Evolutionary conservation across 768 basidiomycete species (phyloP).

Genomic region (Agaricus blazei): DNA sequence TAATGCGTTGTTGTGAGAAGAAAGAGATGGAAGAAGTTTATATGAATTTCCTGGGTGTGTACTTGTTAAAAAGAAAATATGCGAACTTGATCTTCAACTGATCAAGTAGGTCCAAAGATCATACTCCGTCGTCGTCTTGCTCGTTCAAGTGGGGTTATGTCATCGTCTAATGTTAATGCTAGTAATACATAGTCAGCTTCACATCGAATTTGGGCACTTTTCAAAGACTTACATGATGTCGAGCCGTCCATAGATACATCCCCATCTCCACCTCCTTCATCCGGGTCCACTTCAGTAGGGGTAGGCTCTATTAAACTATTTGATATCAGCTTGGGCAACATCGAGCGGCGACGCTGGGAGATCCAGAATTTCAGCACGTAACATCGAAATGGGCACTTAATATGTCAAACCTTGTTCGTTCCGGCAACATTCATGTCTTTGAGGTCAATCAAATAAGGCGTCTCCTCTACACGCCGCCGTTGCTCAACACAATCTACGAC

Average conservation of each 20-base stretch:
- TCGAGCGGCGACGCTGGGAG: slow-evolving; percentile 63
- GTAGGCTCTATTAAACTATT: slow-evolving; percentile 16
- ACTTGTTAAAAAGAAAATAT: no score
- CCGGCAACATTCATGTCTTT: slow-evolving; percentile 55
- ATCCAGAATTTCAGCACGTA: slow-evolving; percentile 5
- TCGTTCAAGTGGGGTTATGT: slow-evolving; percentile 64
- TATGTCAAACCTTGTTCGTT: slow-evolving; percentile 50
- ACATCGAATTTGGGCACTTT: background rate
- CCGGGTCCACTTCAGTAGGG: slow-evolving; percentile 19
- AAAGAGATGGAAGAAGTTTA: background rate
- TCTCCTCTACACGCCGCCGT: slow-evolving; percentile 57
- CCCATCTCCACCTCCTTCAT: slow-evolving; percentile 22
- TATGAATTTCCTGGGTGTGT: background rate
- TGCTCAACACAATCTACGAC: slow-evolving; percentile 83
- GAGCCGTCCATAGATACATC: slow-evolving; percentile 43
- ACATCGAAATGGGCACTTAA: background rate
- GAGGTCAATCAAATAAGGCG: slow-evolving; percentile 59
- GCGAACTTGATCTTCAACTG: background rate
- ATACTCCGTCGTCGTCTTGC: slow-evolving; percentile 49
- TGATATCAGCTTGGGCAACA: slow-evolving; percentile 58
- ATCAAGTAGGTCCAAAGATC: slow-evolving; percentile 24
- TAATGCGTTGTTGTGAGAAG: background rate
- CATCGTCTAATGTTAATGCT: slow-evolving; percentile 46
- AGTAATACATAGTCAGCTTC: slow-evolving; percentile 13
- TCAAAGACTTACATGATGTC: slow-evolving; percentile 32